These are phyloP conservation scores for Leavenworthia alabamica DNA, from an alignment of 345 rosid species.

Conservation along the genomic window DNA sequence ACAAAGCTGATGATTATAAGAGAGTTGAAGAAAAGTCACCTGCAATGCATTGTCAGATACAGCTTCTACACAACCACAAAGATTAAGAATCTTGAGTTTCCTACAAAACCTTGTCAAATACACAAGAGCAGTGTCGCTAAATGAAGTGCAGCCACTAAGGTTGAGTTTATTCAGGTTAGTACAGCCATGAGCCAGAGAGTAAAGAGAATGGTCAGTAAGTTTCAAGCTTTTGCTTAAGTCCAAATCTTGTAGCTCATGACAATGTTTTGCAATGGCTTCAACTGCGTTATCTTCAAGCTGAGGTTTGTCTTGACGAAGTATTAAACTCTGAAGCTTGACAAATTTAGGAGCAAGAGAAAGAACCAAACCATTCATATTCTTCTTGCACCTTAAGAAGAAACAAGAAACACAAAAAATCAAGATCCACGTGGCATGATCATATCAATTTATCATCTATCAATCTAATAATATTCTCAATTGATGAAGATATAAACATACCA, in stretches of 20 bases:
- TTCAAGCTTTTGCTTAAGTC: slow-evolving; percentile 96
- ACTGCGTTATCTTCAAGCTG: slow-evolving; percentile 84
- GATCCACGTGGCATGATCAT: background rate
- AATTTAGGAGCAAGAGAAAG: slow-evolving; percentile 77
- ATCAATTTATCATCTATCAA: background rate
- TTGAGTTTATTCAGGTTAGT: slow-evolving; percentile 73
- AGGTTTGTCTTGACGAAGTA: slow-evolving; percentile 76
- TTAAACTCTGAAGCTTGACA: slow-evolving; percentile 58
- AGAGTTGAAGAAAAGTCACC: slow-evolving; percentile 36
- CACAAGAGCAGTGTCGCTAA: slow-evolving; percentile 56
- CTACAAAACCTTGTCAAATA: slow-evolving; percentile 49
- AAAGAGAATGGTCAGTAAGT: slow-evolving; percentile 61
- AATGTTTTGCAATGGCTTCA: slow-evolving; percentile 60
- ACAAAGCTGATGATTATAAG: background rate
- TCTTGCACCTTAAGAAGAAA: slow-evolving; percentile 60
- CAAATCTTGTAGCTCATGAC: slow-evolving; percentile 75
- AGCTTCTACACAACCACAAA: slow-evolving; percentile 91
- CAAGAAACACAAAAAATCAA: background rate
- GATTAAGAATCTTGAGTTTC: slow-evolving; percentile 65
- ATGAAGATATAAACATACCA: slow-evolving; percentile 39
- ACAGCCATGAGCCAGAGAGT: slow-evolving; percentile 74
- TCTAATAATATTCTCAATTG: background rate
- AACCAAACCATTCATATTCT: slow-evolving; percentile 73
- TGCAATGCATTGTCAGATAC: slow-evolving; percentile 76
- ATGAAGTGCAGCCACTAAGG: slow-evolving; percentile 82